Percentiles rank a stretch among this genome's conserved stretches.
phyloP scores from a whole-genome alignment of 2,329 filamentous ascomycete species.

The Trichoderma atrobrunneum region DNA sequence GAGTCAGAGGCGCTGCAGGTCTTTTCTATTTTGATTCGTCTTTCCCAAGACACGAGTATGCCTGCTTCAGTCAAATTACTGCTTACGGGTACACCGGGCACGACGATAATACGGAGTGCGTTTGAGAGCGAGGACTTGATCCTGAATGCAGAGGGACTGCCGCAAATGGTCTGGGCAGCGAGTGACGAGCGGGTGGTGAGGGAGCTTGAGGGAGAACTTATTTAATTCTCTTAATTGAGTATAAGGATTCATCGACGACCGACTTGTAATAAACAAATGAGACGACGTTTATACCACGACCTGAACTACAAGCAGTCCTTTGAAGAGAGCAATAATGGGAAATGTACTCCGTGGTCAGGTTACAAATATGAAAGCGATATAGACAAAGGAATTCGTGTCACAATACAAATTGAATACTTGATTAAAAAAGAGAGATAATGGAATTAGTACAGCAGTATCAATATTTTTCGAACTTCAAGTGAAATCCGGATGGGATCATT shows the following conservation, averaged over 20 bases:
- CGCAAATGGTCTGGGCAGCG: conserved; percentile 17
- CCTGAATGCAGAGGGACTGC: conserved; percentile 20
- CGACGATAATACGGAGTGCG: not conserved
- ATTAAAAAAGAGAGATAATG: not conserved
- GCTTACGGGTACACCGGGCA: conserved; percentile 22
- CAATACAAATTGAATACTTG: no score
- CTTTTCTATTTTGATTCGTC: not conserved
- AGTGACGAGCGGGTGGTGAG: not conserved
- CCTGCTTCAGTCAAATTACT: conserved; percentile 21
- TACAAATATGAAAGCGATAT: no score
- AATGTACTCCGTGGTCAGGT: no score
- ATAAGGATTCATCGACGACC: not conserved
- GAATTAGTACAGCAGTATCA: not conserved
- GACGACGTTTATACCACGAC: not conserved
- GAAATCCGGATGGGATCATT: not conserved
- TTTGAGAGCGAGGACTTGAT: conserved; percentile 22
- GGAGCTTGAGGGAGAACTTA: not conserved
- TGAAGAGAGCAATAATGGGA: no score
- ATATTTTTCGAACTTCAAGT: not conserved
- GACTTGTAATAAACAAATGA: no score
- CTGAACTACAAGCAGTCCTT: not conserved
- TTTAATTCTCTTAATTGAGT: not conserved
- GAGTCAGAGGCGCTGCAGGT: not conserved
- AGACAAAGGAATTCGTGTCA: no score
- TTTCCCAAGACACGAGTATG: not conserved